phyloP scores from a whole-genome alignment of 129 eudicot species.

The Lactuca saligna region DNA sequence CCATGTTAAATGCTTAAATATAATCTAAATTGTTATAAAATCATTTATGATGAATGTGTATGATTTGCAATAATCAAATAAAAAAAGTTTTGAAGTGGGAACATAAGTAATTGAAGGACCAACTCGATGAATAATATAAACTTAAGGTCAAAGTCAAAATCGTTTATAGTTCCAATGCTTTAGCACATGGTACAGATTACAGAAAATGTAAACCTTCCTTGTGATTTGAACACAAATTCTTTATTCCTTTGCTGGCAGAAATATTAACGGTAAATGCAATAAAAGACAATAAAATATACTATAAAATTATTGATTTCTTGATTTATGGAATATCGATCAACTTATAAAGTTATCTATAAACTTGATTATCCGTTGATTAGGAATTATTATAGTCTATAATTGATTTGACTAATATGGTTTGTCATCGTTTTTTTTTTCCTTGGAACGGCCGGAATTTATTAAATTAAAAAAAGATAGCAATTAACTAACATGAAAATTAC shows the following conservation, averaged over 20 bases:
- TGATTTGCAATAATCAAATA: background rate
- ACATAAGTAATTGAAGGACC: background rate
- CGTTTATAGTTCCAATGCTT: background rate
- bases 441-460: too few species aligned
- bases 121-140: background rate
- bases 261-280: background rate
- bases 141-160: background rate
- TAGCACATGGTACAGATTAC: background rate
- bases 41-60: background rate
- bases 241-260: background rate
- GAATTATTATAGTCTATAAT: too few species aligned
- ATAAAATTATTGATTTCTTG: background rate
- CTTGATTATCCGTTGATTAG: too few species aligned
- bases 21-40: background rate
- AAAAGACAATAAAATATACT: too few species aligned
- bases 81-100: background rate
- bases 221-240: slow-evolving; percentile 5
- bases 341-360: too few species aligned
- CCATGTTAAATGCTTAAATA: background rate
- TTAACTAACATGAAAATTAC: too few species aligned
- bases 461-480: too few species aligned
- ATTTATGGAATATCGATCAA: too few species aligned
- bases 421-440: too few species aligned
- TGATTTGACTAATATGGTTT: too few species aligned
- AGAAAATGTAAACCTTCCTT: background rate